Conservation (phyloP, 169 alveolate genomes). For the Perkinsus marinus region DNA sequence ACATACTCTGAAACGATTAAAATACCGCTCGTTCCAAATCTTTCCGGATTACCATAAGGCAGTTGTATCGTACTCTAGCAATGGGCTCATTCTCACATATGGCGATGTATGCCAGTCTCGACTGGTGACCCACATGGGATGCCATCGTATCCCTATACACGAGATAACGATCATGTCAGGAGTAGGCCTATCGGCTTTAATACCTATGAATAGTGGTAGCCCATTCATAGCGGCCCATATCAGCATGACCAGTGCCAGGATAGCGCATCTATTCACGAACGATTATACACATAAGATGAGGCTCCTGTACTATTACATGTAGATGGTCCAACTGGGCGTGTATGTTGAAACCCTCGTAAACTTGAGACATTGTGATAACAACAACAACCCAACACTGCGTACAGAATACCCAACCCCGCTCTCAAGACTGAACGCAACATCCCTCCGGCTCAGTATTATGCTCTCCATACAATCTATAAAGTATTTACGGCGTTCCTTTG, state of each 20-base stretch:
- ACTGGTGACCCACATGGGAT: constrained; percentile 22
- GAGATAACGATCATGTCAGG: background rate
- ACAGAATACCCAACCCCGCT: background rate
- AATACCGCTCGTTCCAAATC: background rate
- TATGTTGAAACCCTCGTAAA: background rate
- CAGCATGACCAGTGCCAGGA: constrained; percentile 37
- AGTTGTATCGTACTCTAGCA: background rate
- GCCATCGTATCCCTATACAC: constrained; percentile 23
- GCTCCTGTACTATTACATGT: background rate
- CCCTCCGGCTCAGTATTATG: background rate
- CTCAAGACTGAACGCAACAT: background rate
- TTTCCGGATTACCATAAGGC: background rate
- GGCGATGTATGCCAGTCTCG: constrained; percentile 8
- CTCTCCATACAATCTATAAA: background rate
- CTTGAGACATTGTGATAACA: background rate
- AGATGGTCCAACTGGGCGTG: background rate
- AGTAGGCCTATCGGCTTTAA: background rate
- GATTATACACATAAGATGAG: background rate
- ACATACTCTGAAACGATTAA: background rate
- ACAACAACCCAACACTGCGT: background rate
- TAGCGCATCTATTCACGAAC: constrained; percentile 16
- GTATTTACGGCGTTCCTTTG: no score
- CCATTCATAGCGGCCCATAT: constrained; percentile 24
- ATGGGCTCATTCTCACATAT: constrained; percentile 12
- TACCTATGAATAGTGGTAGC: constrained; percentile 15